Evolutionary conservation across 75 land plant species (phyloP).

Genomic region (Pinus albicaulis): DNA sequence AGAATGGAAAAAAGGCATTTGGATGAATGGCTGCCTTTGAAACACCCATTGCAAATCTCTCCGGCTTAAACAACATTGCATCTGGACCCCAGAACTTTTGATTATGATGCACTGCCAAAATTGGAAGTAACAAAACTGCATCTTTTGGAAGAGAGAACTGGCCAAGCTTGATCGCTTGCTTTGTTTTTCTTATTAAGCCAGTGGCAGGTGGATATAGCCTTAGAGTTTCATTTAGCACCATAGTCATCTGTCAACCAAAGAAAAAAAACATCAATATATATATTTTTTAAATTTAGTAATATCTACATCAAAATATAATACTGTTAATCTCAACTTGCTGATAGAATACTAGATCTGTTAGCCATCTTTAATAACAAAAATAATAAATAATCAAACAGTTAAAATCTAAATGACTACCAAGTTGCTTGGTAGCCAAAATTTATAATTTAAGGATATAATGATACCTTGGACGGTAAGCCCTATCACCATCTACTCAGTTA

Average conservation of each 20-base stretch:
- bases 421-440: too few relatives aligned
- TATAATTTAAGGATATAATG: too few relatives aligned
- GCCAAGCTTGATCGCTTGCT: conserved; percentile 18
- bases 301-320: too few relatives aligned
- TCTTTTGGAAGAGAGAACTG: conserved; percentile 16
- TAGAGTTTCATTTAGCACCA: conserved; percentile 45
- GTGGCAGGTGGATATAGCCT: conserved; percentile 43
- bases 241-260: conserved; percentile 28
- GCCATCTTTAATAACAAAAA: too few relatives aligned
- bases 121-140: conserved; percentile 15
- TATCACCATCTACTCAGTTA: too few relatives aligned
- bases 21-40: conserved; percentile 29
- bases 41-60: conserved; percentile 62
- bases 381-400: neutral
- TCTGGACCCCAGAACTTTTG: conserved; percentile 35
- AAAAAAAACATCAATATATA: neutral
- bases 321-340: too few relatives aligned
- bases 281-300: too few relatives aligned
- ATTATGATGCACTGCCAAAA: conserved; percentile 27
- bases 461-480: too few relatives aligned
- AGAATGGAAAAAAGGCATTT: conserved; percentile 52
- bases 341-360: too few relatives aligned
- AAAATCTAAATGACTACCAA: too few relatives aligned
- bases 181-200: conserved; percentile 5
- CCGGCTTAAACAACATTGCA: conserved; percentile 46